Evolutionary conservation across 495 filamentous ascomycete species (phyloP), one percentile per base, ranked within the genome.

Genomic region (Chaetomidium leptoderma): DNA sequence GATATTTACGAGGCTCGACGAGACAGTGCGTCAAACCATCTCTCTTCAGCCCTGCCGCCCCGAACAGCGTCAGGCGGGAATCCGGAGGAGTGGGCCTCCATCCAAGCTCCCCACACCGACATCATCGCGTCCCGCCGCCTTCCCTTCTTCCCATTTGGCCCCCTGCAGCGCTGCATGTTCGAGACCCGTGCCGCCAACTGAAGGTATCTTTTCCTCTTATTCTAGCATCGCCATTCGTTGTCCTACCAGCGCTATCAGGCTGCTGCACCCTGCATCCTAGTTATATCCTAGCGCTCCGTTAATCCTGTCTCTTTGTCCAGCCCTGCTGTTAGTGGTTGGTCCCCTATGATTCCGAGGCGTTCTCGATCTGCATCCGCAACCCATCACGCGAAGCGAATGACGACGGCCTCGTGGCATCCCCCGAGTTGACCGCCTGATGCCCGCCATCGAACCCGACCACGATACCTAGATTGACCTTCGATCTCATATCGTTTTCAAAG

Each of bases 401-500:
- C 57, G 47, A 48, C 42, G 58, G 58, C 60, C 66, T 69, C 68
- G 68, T 70, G 68, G 64, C 63, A 65, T 44, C 51, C 60, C 53
- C 60, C 57, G 39, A 65, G 62, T 65, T 61, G 62, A 57, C 68
- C 64, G 52, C 47, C 55, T 69, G 66, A 63, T 62, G 47, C 59
- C 39, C 26, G 7, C 2, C 19, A 44, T 30, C 48, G 6, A 44
- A 6, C 21, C 10, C 44, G 13, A 21, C 2, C 3, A 29, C n/a
- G 23, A 26, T 16, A 13, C 33, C 32, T 9, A 35, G 6, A 7
- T 26, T 19, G 3, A 17, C 6, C 11, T 19, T 8, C 16, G 19
- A 6, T n/a, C 14, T 13, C 16, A 2, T 14, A 17, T 29, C 30
- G 1, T 14, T 27, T 29, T 44, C 29, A 6, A 35, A 21, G 8